Percentiles rank a stretch among this genome's conserved stretches.
Evolutionary conservation across 2,329 filamentous ascomycete genomes (phyloP).

Genomic region (Aspergillus alliaceus): DNA sequence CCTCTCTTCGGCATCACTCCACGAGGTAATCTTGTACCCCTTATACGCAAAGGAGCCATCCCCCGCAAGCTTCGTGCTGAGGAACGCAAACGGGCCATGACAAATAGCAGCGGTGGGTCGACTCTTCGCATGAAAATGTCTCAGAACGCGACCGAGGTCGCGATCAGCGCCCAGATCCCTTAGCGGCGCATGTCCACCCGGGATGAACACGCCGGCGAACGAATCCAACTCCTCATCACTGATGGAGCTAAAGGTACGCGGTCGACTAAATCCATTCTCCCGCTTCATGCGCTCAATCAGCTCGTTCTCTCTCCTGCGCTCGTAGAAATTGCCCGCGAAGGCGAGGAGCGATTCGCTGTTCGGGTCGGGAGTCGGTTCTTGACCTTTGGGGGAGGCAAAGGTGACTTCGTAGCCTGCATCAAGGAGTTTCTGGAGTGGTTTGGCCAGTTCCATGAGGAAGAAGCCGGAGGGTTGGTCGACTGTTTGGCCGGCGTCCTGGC

Average conservation of each 20-base stretch:
- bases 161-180: constrained; percentile 42
- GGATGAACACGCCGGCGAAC: constrained; percentile 47
- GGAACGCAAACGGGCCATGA: constrained; percentile 48
- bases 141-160: constrained; percentile 45
- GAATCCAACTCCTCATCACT: constrained; percentile 40
- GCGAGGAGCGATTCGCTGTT: constrained; percentile 43
- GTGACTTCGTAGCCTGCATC: constrained; percentile 44
- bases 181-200: constrained; percentile 48
- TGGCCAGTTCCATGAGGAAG: constrained; percentile 43
- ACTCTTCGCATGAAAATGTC: constrained; percentile 39
- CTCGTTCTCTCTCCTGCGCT: constrained; percentile 41
- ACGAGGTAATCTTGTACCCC: constrained; percentile 48
- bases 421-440: constrained; percentile 38
- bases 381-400: constrained; percentile 47
- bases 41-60: constrained; percentile 44
- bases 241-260: constrained; percentile 40
- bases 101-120: constrained; percentile 50
- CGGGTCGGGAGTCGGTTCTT: constrained; percentile 44
- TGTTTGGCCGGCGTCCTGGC: constrained; percentile 21
- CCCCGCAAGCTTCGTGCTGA: constrained; percentile 41
- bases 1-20: constrained; percentile 49
- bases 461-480: constrained; percentile 34
- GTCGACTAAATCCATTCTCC: constrained; percentile 44
- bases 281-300: constrained; percentile 47
- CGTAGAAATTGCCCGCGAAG: constrained; percentile 50